Percentiles rank a stretch among this genome's conserved stretches.
These are phyloP conservation scores for Trichoderma harzianum DNA, from an alignment of 2,329 filamentous ascomycete genomes.

Conservation along the genomic window DNA sequence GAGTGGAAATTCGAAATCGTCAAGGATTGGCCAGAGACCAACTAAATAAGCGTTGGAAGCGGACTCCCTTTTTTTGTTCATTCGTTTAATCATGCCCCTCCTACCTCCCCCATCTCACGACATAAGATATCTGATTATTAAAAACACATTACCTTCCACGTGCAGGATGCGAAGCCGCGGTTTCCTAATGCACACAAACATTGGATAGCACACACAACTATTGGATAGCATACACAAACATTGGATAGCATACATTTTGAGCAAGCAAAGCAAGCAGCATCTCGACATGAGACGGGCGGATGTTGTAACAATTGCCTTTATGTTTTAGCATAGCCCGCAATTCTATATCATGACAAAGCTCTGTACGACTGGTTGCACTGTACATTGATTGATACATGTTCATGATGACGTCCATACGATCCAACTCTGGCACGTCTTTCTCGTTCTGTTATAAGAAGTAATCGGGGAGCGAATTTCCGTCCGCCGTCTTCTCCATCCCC, in stretches of 20 bases:
- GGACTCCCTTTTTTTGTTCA: background rate
- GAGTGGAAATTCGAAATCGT: conserved; percentile 95
- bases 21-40: conserved; percentile 97
- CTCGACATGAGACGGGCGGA: background rate
- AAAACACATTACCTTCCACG: background rate
- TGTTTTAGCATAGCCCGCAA: conserved; percentile 9
- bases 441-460: conserved; percentile 59
- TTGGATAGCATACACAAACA: background rate
- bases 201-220: no score
- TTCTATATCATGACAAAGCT: conserved; percentile 12
- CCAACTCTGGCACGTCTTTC: background rate
- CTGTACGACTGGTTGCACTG: background rate
- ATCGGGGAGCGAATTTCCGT: conserved; percentile 62
- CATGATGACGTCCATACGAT: background rate
- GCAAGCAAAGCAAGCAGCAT: background rate
- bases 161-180: background rate
- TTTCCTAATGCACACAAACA: background rate
- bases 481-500: conserved; percentile 66
- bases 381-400: conserved; percentile 8
- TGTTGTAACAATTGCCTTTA: background rate
- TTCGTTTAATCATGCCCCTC: background rate
- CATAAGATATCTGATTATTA: conserved; percentile 2
- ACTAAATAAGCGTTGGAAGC: background rate
- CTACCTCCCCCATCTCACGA: background rate
- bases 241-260: conserved; percentile 1